Evolutionary conservation across 148 eudicot species (phyloP).

Genomic region (Hydrangea macrophylla): DNA sequence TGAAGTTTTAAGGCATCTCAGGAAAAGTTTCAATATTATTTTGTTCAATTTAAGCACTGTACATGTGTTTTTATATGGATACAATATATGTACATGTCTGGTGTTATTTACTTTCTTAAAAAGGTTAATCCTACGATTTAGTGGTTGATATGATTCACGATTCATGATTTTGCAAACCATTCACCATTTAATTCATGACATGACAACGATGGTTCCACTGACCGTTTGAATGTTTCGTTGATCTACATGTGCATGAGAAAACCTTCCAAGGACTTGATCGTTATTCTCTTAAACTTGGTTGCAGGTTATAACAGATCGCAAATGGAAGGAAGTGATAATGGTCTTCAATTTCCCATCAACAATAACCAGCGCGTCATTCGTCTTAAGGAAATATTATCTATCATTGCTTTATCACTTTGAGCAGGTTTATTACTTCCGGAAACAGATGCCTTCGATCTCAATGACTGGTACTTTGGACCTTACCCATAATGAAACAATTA

Average conservation of each 20-base stretch:
- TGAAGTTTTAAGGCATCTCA: no score
- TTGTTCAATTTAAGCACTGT: no score
- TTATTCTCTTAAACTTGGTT: slow-evolving; percentile 9
- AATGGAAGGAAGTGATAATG: slow-evolving; percentile 70
- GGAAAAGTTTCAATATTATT: no score
- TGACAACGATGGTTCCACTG: slow-evolving; percentile 1
- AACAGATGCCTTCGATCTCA: slow-evolving; percentile 37
- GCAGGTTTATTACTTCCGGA: slow-evolving; percentile 73
- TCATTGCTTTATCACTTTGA: slow-evolving; percentile 81
- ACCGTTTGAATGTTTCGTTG: not conserved
- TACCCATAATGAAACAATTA: not conserved
- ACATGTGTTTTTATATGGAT: no score
- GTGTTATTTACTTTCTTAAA: no score
- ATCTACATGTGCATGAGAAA: not conserved
- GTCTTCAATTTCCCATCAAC: slow-evolving; percentile 52
- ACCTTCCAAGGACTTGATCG: not conserved
- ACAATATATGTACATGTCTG: no score
- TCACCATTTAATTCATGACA: no score
- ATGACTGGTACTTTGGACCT: slow-evolving; percentile 35
- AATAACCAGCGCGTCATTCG: slow-evolving; percentile 59
- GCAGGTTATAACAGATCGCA: slow-evolving; percentile 69
- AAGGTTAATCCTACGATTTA: no score
- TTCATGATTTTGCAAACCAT: no score
- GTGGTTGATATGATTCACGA: no score
- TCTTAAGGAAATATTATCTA: slow-evolving; percentile 57